Base-by-base conservation (phyloP, 2,329 filamentous ascomycete species). In the Trichophyton schoenleinii region DNA sequence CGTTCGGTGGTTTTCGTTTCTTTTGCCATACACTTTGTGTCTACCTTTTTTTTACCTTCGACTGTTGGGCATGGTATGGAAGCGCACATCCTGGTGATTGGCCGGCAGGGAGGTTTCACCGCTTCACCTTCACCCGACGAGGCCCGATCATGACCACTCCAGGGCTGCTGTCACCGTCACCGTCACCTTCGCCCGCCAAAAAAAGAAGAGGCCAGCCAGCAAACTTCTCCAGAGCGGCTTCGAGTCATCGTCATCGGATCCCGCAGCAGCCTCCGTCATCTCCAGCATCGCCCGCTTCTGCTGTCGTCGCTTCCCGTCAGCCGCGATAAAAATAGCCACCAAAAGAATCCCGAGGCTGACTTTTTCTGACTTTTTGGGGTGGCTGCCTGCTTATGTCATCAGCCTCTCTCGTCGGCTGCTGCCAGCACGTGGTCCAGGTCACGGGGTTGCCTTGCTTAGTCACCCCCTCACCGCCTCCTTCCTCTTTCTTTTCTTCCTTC, bases 101-200 rank as follows among this genome's bases (percentile, higher is more conserved):
- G 49, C 49, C 22, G 22, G 49, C 18, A 11, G 13, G 22, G 28
- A n/a, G 20, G 48, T 52, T 52, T 52, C 48, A 52, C 48, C 49
- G 49, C 49, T 53, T 53, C 49, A 25, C 49, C 49, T 53, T 53
- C 49, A 53, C 49, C 49, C 49, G 49, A 53, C 49, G 49, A 53
- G 49, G 49, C 49, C 49, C 49, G 28, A 53, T 25, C 49, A 31
- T 53, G 49, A 34, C 28, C 28, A 31, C 28, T 7, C 28, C 25
- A 25, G 48, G 20, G 5, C 22, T 52, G 25, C 48, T 53, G 49
- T 5, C 49, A 53, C 49, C 18, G 49, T 5, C 49, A 53, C 49
- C 18, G 49, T 53, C 49, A 53, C 22, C 28, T 22, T 53, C 49
- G 31, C 46, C 31, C 34, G 34, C 34, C 34, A 38, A 38, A 38